Percentiles rank a stretch among this genome's conserved stretches.
These are phyloP conservation scores for Stachybotrys elegans DNA, from an alignment of 2,329 filamentous ascomycete species.

Conservation along the genomic window DNA sequence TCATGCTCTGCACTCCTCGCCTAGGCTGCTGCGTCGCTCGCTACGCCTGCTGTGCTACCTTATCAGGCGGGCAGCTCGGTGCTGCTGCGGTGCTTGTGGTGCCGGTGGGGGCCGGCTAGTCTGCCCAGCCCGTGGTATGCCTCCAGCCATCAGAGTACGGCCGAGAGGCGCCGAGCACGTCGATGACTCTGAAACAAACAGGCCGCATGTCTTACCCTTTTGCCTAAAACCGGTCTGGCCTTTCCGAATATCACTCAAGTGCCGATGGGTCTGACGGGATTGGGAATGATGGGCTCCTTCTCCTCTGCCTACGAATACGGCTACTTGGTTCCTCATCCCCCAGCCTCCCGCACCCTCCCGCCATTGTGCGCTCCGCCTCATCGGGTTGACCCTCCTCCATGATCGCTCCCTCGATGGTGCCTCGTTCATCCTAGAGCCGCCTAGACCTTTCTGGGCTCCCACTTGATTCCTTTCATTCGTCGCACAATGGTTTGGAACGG, in stretches of 20 bases:
- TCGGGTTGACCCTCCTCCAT: neutral
- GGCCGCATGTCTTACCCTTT: conserved; percentile 3
- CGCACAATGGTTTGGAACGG: conserved; percentile 32
- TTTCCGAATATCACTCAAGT: neutral
- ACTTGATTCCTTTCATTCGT: conserved; percentile 4
- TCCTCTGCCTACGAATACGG: conserved; percentile 3
- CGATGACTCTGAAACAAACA: conserved; percentile 28
- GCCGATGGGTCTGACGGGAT: conserved; percentile 1
- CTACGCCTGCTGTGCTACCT: no score
- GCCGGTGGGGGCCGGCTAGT: conserved; percentile 26
- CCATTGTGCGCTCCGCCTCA: neutral
- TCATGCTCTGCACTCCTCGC: conserved; percentile 11
- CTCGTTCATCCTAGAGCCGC: neutral
- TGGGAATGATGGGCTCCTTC: no score
- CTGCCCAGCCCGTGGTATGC: conserved; percentile 20
- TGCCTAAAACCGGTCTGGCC: neutral
- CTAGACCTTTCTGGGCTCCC: conserved; percentile 1
- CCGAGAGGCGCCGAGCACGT: conserved; percentile 32
- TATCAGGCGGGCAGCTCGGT: conserved; percentile 16
- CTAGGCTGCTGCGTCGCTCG: no score
- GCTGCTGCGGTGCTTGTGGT: neutral
- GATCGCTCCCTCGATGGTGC: neutral
- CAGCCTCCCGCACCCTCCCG: neutral
- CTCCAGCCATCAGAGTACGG: conserved; percentile 28
- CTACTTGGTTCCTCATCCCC: neutral